Conservation (phyloP, 352 stramenopile species). For the Phytophthora pluvialis region DNA sequence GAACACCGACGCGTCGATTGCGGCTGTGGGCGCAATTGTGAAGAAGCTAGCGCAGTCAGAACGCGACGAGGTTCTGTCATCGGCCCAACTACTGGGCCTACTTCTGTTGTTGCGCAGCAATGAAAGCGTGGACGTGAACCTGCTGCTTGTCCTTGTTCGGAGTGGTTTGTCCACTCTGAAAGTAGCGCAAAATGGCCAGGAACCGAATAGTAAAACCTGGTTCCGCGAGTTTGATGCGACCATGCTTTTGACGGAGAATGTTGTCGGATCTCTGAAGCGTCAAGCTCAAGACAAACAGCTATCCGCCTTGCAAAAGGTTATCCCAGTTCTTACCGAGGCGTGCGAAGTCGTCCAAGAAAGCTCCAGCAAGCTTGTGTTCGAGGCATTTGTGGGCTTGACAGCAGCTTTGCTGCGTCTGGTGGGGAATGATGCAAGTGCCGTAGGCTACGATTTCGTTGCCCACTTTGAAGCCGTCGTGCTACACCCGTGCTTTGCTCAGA, state of each 20-base stretch:
- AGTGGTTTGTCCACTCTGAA: slow-evolving; percentile 27
- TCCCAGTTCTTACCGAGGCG: slow-evolving; percentile 31
- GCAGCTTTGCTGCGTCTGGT: slow-evolving; percentile 41
- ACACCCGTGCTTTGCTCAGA: slow-evolving; percentile 37
- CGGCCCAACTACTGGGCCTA: slow-evolving; percentile 43
- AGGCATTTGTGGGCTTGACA: slow-evolving; percentile 45
- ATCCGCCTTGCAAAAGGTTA: slow-evolving; percentile 22
- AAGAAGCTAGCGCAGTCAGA: slow-evolving; percentile 33
- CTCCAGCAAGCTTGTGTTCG: slow-evolving; percentile 19
- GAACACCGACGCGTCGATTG: slow-evolving; percentile 5
- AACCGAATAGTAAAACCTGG: background rate
- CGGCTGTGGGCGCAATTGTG: slow-evolving; percentile 21
- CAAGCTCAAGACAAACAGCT: slow-evolving; percentile 19
- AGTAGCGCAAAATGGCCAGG: slow-evolving; percentile 4
- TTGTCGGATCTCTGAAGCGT: slow-evolving; percentile 17
- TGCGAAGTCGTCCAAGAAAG: slow-evolving; percentile 31
- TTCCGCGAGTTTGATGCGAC: slow-evolving; percentile 17
- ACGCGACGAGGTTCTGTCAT: slow-evolving; percentile 33
- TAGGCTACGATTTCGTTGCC: slow-evolving; percentile 46
- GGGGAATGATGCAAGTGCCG: slow-evolving; percentile 14
- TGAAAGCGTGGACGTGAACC: slow-evolving; percentile 4
- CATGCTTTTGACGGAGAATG: slow-evolving; percentile 26
- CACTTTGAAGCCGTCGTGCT: slow-evolving; percentile 44
- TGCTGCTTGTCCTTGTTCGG: slow-evolving; percentile 33
- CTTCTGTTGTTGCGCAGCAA: slow-evolving; percentile 43